Percentiles rank a stretch among this genome's conserved stretches.
Conservation (phyloP, 1,139 yeast species). For the Taphrina flavorubra region DNA sequence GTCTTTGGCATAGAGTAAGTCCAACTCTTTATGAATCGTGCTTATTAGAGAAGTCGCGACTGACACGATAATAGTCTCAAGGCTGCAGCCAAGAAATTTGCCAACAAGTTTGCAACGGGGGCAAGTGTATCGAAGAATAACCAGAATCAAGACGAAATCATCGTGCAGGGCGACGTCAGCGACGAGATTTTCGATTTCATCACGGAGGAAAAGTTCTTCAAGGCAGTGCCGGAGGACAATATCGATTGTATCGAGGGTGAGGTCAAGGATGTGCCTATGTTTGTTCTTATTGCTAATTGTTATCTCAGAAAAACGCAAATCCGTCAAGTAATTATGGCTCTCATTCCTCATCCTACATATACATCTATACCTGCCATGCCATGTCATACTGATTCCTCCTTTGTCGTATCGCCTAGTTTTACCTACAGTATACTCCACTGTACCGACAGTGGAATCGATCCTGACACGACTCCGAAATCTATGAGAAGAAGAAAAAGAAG, state of each 20-base stretch:
- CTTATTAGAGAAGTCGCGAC: too few relatives aligned
- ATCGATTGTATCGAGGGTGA: constrained; percentile 44
- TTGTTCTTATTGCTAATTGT: too few relatives aligned
- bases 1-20: constrained; percentile 72
- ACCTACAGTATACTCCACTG: too few relatives aligned
- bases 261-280: too few relatives aligned
- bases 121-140: constrained; percentile 91
- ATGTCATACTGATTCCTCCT: too few relatives aligned
- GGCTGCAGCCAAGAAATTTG: constrained; percentile 87
- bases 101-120: constrained; percentile 95
- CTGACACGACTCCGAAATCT: too few relatives aligned
- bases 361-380: too few relatives aligned
- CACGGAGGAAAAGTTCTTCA: constrained; percentile 61
- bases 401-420: too few relatives aligned
- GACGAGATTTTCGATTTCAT: constrained; percentile 86
- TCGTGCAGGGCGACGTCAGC: constrained; percentile 93
- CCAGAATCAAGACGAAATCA: constrained; percentile 88
- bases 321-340: constrained; percentile 10
- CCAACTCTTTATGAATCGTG: background rate
- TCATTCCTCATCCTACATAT: background rate
- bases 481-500: too few relatives aligned
- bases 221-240: constrained; percentile 55
- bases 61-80: constrained; percentile 57
- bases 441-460: too few relatives aligned
- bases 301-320: constrained; percentile 29